A percentile compares a stretch with the other conserved stretches of the same genome.
These are phyloP conservation scores for Flaveria linearis DNA, from an alignment of 129 eudicot species.

Conservation along the genomic window DNA sequence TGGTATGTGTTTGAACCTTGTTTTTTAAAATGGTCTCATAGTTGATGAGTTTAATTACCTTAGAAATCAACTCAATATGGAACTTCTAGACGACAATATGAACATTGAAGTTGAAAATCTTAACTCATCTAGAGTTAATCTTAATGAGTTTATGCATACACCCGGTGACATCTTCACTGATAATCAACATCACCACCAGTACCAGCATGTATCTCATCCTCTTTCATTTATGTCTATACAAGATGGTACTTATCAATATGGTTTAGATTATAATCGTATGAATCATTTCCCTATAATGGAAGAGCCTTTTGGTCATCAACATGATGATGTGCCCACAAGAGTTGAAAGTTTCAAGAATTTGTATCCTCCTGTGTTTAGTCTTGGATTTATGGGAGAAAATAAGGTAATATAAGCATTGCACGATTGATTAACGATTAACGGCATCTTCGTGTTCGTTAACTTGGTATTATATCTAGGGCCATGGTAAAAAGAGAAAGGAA, in stretches of 20 bases:
- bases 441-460: neutral
- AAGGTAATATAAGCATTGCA: conserved; percentile 14
- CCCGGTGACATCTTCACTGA: conserved; percentile 38
- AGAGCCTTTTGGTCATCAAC: conserved; percentile 30
- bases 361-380: conserved; percentile 33
- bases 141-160: conserved; percentile 43
- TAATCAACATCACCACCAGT: conserved; percentile 5
- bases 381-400: conserved; percentile 33
- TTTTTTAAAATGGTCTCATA: conserved; percentile 21
- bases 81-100: conserved; percentile 39
- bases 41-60: conserved; percentile 24
- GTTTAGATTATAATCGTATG: conserved; percentile 33
- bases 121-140: conserved; percentile 32
- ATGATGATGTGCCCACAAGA: conserved; percentile 17
- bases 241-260: conserved; percentile 28
- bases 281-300: conserved; percentile 35
- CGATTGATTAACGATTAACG: neutral
- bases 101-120: conserved; percentile 41
- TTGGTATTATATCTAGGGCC: conserved; percentile 34
- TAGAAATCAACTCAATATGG: conserved; percentile 38
- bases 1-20: conserved; percentile 31
- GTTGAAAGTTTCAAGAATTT: conserved; percentile 33
- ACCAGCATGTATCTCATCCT: conserved; percentile 26
- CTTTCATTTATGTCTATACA: conserved; percentile 26
- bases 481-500: conserved; percentile 73